These are phyloP conservation scores for Fusarium cyanostomum DNA, from an alignment of 2,329 filamentous ascomycete genomes.

Conservation along the genomic window DNA sequence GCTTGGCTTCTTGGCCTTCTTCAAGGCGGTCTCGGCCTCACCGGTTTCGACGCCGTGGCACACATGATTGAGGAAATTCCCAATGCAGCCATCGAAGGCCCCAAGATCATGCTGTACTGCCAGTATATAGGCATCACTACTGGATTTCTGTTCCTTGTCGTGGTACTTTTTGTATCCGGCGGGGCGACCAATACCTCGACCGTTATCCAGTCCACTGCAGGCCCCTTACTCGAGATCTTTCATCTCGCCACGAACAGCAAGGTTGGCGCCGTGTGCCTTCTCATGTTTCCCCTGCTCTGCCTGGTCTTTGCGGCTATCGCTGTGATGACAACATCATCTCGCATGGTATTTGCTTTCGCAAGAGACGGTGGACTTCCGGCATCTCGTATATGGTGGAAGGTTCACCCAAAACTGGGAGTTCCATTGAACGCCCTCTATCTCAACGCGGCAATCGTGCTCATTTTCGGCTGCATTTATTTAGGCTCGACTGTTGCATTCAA, in stretches of 20 bases:
- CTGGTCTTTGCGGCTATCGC: constrained; percentile 70
- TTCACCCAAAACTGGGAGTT: constrained; percentile 69
- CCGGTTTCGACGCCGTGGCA: constrained; percentile 48
- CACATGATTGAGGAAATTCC: constrained; percentile 51
- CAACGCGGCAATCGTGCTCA: constrained; percentile 67
- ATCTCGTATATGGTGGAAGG: constrained; percentile 66
- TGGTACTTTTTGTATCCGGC: constrained; percentile 71
- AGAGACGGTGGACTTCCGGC: constrained; percentile 72
- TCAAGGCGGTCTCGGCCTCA: constrained; percentile 47
- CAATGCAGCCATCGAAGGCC: constrained; percentile 43
- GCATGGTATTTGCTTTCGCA: constrained; percentile 74
- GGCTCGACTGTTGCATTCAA: constrained; percentile 73
- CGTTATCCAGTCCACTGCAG: constrained; percentile 63
- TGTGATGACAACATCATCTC: constrained; percentile 72
- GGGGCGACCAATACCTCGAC: constrained; percentile 57
- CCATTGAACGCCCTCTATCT: constrained; percentile 74
- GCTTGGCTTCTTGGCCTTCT: constrained; percentile 48
- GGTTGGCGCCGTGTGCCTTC: constrained; percentile 68
- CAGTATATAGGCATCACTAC: constrained; percentile 70
- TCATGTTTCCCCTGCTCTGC: constrained; percentile 74
- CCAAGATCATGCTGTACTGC: constrained; percentile 60
- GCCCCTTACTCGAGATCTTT: constrained; percentile 70
- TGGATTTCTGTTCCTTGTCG: constrained; percentile 69
- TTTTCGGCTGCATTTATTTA: constrained; percentile 76
- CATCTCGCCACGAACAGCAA: constrained; percentile 69